Base-by-base conservation (phyloP, 768 basidiomycete genomes). In the Russula vinacea region DNA sequence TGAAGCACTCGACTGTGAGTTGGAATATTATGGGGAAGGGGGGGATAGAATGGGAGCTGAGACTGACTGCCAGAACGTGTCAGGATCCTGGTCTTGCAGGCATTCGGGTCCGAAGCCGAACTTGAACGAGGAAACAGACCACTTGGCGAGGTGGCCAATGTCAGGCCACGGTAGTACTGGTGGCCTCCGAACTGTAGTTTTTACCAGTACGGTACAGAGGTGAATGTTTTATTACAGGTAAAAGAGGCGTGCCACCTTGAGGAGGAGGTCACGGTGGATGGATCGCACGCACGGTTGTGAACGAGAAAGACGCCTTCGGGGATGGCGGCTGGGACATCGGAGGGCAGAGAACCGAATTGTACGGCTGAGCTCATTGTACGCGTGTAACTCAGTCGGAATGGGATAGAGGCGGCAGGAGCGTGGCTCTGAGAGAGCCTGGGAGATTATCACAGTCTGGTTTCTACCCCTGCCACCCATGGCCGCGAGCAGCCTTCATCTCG, bases 31-130 rank as follows among this genome's bases (percentile, higher is more conserved):
- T n/a, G n/a, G n/a, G n/a, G n/a, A n/a, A n/a, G n/a, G n/a, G n/a
- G n/a, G n/a, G n/a, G n/a, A n/a, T n/a, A n/a, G n/a, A n/a, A n/a
- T n/a, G n/a, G n/a, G n/a, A n/a, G n/a, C n/a, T n/a, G n/a, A n/a
- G n/a, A n/a, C 93, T 74, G 74, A 98, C 95, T 98, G 97, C 97
- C 97, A 98, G 73, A 98, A 96, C 0, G 95, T 98, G 45, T 91
- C 88, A 33, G n/a, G 87, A 71, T 96, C 90, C 39, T 84, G 84
- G 70, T 98, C 95, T 32, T 86, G 82, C 50, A 98, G 78, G 74
- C 94, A 94, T 72, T 97, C 94, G 45, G 93, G 86, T 9, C 96
- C 94, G 73, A 95, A 98, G 1, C 95, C 95, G 67, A 95, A 97
- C 74, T 99, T 99, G 77, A 84, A 93, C 0, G 91, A 94, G 14